Percentiles rank a stretch among this genome's conserved stretches.
These are phyloP conservation scores for Sarocladiaceae sp. DNA, from an alignment of 2,329 filamentous ascomycete genomes.

Conservation along the genomic window DNA sequence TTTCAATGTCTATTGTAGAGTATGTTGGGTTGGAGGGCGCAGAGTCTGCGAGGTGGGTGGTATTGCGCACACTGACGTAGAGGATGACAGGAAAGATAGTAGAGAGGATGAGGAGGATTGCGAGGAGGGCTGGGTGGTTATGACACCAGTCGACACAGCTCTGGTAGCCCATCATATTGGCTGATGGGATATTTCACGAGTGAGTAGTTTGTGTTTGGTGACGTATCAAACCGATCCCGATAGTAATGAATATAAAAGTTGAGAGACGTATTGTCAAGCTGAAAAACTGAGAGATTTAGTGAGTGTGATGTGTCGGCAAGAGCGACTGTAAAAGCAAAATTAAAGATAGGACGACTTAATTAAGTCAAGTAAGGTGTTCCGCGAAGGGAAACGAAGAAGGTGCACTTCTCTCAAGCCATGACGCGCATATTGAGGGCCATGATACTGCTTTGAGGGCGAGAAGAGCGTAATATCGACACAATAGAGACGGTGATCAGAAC, in stretches of 20 bases:
- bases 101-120: neutral
- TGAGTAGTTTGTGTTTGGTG: neutral
- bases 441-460: neutral
- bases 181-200: no score
- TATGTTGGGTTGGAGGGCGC: neutral
- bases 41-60: neutral
- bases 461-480: neutral
- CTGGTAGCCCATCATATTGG: neutral
- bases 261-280: neutral
- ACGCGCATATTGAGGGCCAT: neutral
- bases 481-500: neutral
- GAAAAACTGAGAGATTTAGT: neutral
- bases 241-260: no score
- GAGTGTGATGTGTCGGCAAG: neutral
- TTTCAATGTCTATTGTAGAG: no score
- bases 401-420: neutral
- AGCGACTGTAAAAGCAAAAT: neutral
- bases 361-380: neutral
- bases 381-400: neutral
- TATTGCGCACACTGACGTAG: neutral
- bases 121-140: neutral
- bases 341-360: conserved; percentile 3
- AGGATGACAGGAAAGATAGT: neutral
- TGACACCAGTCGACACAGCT: conserved; percentile 8
- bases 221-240: no score